Conservation (phyloP, 805 yeast species). For the Saturnispora kantuleensis region DNA sequence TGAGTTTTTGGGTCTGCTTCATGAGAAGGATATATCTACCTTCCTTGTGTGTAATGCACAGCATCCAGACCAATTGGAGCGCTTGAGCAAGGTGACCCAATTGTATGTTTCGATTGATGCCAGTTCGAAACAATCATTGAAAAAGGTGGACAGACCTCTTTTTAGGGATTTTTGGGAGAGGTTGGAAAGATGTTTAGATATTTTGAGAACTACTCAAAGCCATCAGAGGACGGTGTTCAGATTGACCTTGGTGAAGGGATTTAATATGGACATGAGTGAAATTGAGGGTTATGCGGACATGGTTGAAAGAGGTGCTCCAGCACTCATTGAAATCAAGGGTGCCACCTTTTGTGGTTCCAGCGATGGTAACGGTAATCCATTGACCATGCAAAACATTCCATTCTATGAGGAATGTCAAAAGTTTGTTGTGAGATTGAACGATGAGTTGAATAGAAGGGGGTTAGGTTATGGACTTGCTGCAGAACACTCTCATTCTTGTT, state of each 20-base stretch:
- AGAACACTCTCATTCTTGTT: constrained; percentile 92
- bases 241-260: constrained; percentile 83
- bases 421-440: constrained; percentile 57
- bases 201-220: constrained; percentile 57
- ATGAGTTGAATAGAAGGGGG: constrained; percentile 56
- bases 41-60: constrained; percentile 93
- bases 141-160: constrained; percentile 79
- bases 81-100: constrained; percentile 73
- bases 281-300: constrained; percentile 76
- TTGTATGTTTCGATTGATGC: constrained; percentile 91
- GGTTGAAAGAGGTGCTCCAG: constrained; percentile 72
- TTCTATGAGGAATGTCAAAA: constrained; percentile 81
- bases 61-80: constrained; percentile 76
- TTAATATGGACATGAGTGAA: constrained; percentile 72
- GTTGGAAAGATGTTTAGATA: constrained; percentile 69
- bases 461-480: constrained; percentile 78
- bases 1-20: constrained; percentile 72
- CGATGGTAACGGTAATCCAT: constrained; percentile 70
- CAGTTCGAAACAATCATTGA: constrained; percentile 70
- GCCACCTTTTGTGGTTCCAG: constrained; percentile 94
- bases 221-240: constrained; percentile 89
- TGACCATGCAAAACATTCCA: constrained; percentile 93
- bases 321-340: constrained; percentile 87
- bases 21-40: constrained; percentile 69
- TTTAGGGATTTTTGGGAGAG: constrained; percentile 92